Evolutionary conservation across 2,329 filamentous ascomycete species (phyloP), one percentile per base, ranked within the genome.

Genomic region (Ophiostoma sp.): DNA sequence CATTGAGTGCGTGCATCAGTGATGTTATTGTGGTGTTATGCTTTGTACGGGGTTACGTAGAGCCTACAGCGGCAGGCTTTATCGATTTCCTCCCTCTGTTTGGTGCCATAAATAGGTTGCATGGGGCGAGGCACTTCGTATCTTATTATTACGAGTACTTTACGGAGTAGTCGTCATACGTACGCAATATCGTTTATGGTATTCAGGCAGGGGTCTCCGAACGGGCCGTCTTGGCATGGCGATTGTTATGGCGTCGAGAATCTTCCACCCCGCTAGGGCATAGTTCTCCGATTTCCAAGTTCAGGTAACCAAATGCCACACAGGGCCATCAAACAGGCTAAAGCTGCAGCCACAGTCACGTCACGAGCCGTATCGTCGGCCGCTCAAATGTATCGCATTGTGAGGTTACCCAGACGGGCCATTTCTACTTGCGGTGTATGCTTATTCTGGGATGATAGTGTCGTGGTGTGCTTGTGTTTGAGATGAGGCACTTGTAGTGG

Each of bases 201-300:
- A 58, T 58, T n/a, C 18, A 18, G 38, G 27, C 55, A 60, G 55
- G 55, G 55, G 27, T 55, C 18, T 38, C 27, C 27, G 38, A 60
- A 36, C 55, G 55, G 55, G 18, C 49, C 49, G 49, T 66, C 64
- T 52, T 55, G 63, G 38, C 49, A 58, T 66, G 47, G 5, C 41
- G 65, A 66, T 66, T 14, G 11, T 58, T 42, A 40, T 42, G 49
- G 65, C 65, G 47, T 66, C 65, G 65, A 66, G 65, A 66, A 66
- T 38, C 47, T 66, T 66, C 65, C 49, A 66, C 40, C 27, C 27
- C 7, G 40, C 42, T 9, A 18, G 42, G 27, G 27, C 27, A 27
- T 27, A 27, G 27, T 27, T 27, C 4, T 16, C 63, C 27, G 11
- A 36, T 52, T 38, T 60, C 27, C 49, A 55, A 55, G n/a, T 18